These are phyloP conservation scores for Podaxis sp. DNA, from an alignment of 768 basidiomycete species.

Conservation along the genomic window DNA sequence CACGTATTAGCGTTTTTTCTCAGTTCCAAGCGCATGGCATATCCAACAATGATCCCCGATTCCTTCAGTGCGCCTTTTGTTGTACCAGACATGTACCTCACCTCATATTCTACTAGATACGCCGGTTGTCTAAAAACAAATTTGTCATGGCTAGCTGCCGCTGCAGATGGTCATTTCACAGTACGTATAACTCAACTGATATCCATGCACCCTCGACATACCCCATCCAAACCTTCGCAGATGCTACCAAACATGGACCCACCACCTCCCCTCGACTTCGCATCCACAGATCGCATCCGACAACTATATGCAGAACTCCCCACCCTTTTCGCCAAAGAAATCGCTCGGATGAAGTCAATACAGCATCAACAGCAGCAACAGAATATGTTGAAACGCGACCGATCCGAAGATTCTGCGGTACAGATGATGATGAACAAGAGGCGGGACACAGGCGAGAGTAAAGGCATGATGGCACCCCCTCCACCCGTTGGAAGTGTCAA, in stretches of 20 bases:
- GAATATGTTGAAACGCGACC: constrained; percentile 51
- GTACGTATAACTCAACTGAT: constrained; percentile 29
- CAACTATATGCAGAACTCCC: constrained; percentile 62
- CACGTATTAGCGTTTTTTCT: constrained; percentile 9
- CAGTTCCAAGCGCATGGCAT: constrained; percentile 12
- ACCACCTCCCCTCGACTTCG: constrained; percentile 46
- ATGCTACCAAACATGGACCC: constrained; percentile 36
- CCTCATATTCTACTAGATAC: constrained; percentile 39
- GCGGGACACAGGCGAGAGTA: constrained; percentile 64
- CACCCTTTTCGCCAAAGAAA: constrained; percentile 56
- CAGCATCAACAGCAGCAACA: constrained; percentile 20
- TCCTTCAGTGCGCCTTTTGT: constrained; percentile 9
- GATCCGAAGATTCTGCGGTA: constrained; percentile 44
- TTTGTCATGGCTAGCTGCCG: constrained; percentile 64
- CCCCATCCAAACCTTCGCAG: constrained; percentile 2
- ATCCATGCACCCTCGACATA: constrained; percentile 2
- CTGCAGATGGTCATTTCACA: constrained; percentile 51
- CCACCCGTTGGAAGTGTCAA: constrained; percentile 18
- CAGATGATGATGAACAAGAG: constrained; percentile 47
- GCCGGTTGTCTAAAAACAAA: constrained; percentile 61
- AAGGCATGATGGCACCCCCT: constrained; percentile 43
- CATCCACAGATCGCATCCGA: constrained; percentile 55
- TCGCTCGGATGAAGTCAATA: constrained; percentile 30
- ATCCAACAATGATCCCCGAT: constrained; percentile 14
- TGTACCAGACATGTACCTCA: background rate